A percentile compares a stretch with the other conserved stretches of the same genome.
Evolutionary conservation across 371 early-diverging fungal species (phyloP).

Genomic region (Rhizomucor miehei): DNA sequence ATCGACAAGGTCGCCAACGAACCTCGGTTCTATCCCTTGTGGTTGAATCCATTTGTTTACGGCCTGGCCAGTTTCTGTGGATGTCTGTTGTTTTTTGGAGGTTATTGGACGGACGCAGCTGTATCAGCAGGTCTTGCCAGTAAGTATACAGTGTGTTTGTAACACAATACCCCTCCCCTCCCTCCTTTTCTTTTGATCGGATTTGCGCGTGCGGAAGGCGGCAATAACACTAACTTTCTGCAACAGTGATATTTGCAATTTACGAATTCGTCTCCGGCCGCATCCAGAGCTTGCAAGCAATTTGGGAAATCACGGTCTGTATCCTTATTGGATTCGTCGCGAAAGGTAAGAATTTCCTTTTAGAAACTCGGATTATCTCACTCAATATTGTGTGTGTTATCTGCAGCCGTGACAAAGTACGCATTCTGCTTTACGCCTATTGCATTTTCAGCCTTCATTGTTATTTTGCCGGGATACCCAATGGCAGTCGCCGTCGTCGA

Average conservation of each 20-base stretch:
- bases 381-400: neutral
- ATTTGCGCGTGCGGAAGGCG: no score
- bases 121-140: constrained; percentile 42
- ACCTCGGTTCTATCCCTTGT: constrained; percentile 45
- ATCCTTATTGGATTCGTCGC: constrained; percentile 68
- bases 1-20: constrained; percentile 40
- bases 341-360: constrained; percentile 24
- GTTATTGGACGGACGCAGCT: constrained; percentile 38
- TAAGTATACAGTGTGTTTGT: constrained; percentile 20
- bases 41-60: constrained; percentile 52
- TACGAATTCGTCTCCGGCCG: constrained; percentile 41
- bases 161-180: no score
- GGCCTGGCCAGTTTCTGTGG: constrained; percentile 48
- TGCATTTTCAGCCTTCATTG: constrained; percentile 52
- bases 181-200: no score
- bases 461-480: constrained; percentile 70
- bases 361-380: neutral
- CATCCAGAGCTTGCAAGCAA: constrained; percentile 41
- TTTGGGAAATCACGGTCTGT: constrained; percentile 71
- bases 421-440: constrained; percentile 48
- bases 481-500: constrained; percentile 80
- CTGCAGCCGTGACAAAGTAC: constrained; percentile 24
- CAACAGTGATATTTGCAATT: constrained; percentile 36
- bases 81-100: constrained; percentile 45
- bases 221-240: neutral